Evolutionary conservation across 257 asterid genomes (phyloP).

Genomic region (Echium plantagineum): DNA sequence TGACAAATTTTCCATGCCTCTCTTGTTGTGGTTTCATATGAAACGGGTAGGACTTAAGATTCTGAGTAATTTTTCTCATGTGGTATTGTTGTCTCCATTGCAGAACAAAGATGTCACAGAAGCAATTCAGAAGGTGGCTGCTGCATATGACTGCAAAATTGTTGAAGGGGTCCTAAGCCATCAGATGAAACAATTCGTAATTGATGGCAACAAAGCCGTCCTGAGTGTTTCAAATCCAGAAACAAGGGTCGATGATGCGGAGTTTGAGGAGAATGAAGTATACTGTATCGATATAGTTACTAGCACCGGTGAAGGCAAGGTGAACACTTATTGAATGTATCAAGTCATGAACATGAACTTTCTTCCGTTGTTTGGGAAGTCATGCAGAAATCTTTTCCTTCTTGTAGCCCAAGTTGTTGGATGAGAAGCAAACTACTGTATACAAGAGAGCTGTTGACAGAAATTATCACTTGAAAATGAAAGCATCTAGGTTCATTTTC

Average conservation of each 20-base stretch:
- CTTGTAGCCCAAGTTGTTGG: constrained; percentile 68
- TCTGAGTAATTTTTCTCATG: too few species aligned
- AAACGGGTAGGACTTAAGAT: too few species aligned
- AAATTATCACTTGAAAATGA: constrained; percentile 78
- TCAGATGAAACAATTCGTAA: constrained; percentile 90
- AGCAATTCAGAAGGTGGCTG: constrained; percentile 86
- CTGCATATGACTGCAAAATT: constrained; percentile 89
- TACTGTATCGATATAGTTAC: constrained; percentile 67
- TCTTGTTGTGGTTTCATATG: too few species aligned
- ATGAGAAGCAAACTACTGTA: constrained; percentile 90
- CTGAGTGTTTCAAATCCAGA: constrained; percentile 62
- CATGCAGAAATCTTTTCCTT: constrained; percentile 1
- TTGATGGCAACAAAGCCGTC: constrained; percentile 90
- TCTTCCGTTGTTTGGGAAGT: background rate
- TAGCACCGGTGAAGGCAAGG: constrained; percentile 97
- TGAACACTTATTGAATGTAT: constrained; percentile 9
- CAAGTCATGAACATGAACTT: background rate
- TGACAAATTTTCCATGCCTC: too few species aligned
- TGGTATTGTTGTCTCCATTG: constrained; percentile 3
- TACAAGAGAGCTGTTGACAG: constrained; percentile 91
- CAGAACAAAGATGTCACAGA: constrained; percentile 74
- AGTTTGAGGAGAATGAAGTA: constrained; percentile 90
- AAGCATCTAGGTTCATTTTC: constrained; percentile 83
- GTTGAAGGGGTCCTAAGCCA: constrained; percentile 94
- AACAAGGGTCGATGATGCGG: constrained; percentile 91